Base-by-base conservation (phyloP, 257 asterid genomes). In the Mitragyna speciosa region DNA sequence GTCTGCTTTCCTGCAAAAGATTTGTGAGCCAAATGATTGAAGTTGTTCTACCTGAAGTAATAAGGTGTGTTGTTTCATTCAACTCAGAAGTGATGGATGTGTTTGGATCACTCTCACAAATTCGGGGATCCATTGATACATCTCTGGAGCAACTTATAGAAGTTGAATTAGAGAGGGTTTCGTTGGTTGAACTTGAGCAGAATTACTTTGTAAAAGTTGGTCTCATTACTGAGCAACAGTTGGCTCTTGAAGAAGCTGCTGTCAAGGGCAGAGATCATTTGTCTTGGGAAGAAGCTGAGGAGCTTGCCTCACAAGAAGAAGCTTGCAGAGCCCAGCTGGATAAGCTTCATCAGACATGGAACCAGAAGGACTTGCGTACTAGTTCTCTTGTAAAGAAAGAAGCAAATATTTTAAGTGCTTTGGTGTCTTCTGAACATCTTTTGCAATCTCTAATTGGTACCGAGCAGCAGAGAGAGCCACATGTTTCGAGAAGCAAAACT, bases 241-340 rank as follows among this genome's bases (percentile, higher is more conserved):
- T 96, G 89, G 97, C 93, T 90, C 98, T 96, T 54, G 93, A 94
- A 86, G 98, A 96, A 88, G 99, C 98, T 85, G 81, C 99, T 82
- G 88, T 87, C 77, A 88, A 87, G 89, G 95, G 99, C 79, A 92
- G 99, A 89, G 98, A 96, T 74, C 92, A 91, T 87, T 84, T 94
- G 76, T 96, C 99, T 74, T 96, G 99, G 99, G 99, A 96, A 88
- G 99, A 96, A 88, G 97, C 99, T 70, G 99, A 96, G 84, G 98
- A 96, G 90, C 94, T 96, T 82, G 99, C 97, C 75, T 91, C 99
- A 82, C 98, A 94, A 86, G 99, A 96, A 90, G 99, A 96, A 88
- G 96, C 94, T 82, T 96, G 98, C 87, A 90, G 92, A 85, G 93
- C 67, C 73, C 99, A 93, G 88, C 90, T 96, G 85, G 98, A 92